Conservation (phyloP, 1,284 basidiomycete species). For the Singerocomus inundabilis region DNA sequence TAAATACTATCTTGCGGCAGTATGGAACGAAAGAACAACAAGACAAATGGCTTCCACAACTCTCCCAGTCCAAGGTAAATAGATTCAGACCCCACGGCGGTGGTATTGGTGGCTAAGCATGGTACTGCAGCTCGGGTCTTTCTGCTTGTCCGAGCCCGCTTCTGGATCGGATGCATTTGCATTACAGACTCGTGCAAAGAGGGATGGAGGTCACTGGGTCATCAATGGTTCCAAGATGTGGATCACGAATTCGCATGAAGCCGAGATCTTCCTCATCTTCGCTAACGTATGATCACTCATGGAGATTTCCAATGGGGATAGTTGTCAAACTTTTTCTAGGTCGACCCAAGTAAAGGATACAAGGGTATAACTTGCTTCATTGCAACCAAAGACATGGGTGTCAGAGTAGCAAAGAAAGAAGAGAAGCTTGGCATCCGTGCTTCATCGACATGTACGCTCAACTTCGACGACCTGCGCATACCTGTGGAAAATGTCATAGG, state of each 20-base stretch:
- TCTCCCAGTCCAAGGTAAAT: slow-evolving; percentile 75
- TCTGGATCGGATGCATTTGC: slow-evolving; percentile 98
- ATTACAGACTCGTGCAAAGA: slow-evolving; percentile 88
- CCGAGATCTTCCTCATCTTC: slow-evolving; percentile 92
- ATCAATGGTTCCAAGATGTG: slow-evolving; percentile 99
- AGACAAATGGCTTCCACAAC: slow-evolving; percentile 85
- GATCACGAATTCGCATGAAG: slow-evolving; percentile 98
- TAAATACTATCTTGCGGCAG: slow-evolving; percentile 92
- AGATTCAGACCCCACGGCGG: background rate
- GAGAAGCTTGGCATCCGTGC: slow-evolving; percentile 97
- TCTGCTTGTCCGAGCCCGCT: slow-evolving; percentile 91
- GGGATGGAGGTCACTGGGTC: slow-evolving; percentile 81
- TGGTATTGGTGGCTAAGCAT: background rate
- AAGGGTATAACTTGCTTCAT: slow-evolving; percentile 99
- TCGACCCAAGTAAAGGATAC: slow-evolving; percentile 94
- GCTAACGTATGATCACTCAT: slow-evolving; percentile 65
- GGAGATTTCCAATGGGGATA: background rate
- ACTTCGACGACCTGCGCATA: slow-evolving; percentile 93
- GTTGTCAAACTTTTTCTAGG: slow-evolving; percentile 34
- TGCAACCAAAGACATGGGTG: slow-evolving; percentile 94
- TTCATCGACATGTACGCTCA: slow-evolving; percentile 95
- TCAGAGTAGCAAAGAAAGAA: slow-evolving; percentile 98
- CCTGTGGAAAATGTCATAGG: slow-evolving; percentile 95
- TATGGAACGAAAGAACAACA: slow-evolving; percentile 86
- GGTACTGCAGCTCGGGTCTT: slow-evolving; percentile 78